Evolutionary conservation across 139 green algal species (phyloP), one percentile per base, ranked within the genome.

Genomic region (Chlorella ohadii): DNA sequence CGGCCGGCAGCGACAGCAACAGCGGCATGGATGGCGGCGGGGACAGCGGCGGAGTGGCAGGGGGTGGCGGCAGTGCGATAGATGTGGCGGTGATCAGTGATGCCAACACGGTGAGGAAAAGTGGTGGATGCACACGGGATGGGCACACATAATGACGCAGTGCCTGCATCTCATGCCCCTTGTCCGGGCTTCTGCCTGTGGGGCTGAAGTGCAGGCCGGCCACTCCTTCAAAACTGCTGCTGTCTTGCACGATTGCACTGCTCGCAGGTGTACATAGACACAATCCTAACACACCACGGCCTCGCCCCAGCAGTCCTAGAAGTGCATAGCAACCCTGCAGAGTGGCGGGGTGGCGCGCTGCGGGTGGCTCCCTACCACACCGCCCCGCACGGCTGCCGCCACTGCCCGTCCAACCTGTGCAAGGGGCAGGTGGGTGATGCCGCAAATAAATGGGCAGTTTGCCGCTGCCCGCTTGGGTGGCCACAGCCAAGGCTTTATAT

Each of bases 351-450:
- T 11, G 86, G 86, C 3, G 86, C 73, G 23, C 78, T 89, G 61
- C 79, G 82, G 11, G 82, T 89, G 33, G 36, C 16, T 17, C 86
- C 86, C 4, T 79, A 85, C 77, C 82, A 88, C 74, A 41, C 71
- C 41, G 25, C 65, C 12, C 67, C 81, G 13, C 86, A 85, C 44
- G 74, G 82, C 28, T 89, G 86, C 70, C n/a, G 44, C 31, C 57
- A n/a, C 22, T 89, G 86, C 76, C 86, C 86, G 12, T 34, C 78
- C 20, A 89, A 89, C 47, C 72, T 89, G n/a, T 89, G 86, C 86
- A 89, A 89, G 59, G 86, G 86, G 38, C 56, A 84, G 85, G 85
- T 83, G 11, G 44, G 74, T 17, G 25, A 4, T 41, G n/a, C n/a
- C n/a, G n/a, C n/a, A n/a, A n/a, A n/a, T n/a, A n/a, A n/a, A n/a